phyloP scores from a whole-genome alignment of 2,329 filamentous ascomycete species.

The Teratosphaeria zuluensis region DNA sequence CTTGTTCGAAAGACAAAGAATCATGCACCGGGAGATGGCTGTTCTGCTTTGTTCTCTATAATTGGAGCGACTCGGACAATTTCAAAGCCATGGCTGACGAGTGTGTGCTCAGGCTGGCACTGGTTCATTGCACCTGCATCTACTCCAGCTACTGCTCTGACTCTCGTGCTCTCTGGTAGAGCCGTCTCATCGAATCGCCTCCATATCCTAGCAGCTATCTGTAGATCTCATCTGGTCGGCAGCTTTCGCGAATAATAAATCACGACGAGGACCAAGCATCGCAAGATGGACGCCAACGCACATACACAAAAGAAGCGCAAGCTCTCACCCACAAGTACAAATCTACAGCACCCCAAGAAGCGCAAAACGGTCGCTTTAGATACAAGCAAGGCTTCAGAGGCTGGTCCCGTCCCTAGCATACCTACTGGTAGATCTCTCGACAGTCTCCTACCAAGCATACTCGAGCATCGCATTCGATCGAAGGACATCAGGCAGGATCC shows the following conservation, averaged over 20 bases:
- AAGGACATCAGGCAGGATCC: not conserved
- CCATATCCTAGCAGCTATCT: too few relatives aligned
- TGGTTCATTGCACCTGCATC: not conserved
- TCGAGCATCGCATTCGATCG: not conserved
- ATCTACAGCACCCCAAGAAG: not conserved
- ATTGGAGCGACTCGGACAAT: not conserved
- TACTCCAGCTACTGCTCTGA: not conserved
- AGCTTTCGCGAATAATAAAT: not conserved
- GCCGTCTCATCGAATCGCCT: not conserved
- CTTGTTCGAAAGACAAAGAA: not conserved
- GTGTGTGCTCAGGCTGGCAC: too few relatives aligned
- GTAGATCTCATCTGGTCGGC: not conserved
- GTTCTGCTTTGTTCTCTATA: not conserved
- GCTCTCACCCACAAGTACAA: not conserved
- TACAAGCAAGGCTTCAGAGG: not conserved
- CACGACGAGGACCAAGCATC: not conserved
- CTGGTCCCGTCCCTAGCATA: not conserved
- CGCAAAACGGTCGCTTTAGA: not conserved
- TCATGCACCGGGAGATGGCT: not conserved
- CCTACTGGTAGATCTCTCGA: not conserved
- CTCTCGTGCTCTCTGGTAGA: not conserved
- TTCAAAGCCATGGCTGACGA: not conserved
- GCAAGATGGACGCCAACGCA: not conserved
- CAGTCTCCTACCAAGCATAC: not conserved
- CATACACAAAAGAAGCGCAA: not conserved